These are phyloP conservation scores for Moringa oleifera DNA, from an alignment of 345 rosid species.

Conservation along the genomic window DNA sequence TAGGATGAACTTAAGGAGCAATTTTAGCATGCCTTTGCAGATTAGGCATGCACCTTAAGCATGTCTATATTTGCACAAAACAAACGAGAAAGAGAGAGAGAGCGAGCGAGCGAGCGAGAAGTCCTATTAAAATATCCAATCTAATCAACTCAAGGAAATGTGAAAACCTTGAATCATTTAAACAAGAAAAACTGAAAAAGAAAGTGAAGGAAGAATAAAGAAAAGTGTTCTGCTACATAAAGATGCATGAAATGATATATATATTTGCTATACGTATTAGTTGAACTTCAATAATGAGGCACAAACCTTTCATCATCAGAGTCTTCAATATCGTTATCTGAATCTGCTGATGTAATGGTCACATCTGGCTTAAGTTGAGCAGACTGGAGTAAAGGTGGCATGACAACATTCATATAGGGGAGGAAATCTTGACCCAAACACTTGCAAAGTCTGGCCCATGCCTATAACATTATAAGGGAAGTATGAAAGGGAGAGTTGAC, in stretches of 20 bases:
- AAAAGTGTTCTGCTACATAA: not conserved
- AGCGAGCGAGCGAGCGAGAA: no score
- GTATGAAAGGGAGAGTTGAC: constrained; percentile 6
- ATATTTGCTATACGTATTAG: not conserved
- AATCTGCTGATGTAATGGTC: constrained; percentile 94
- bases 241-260: not conserved
- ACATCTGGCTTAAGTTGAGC: constrained; percentile 99
- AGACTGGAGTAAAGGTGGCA: constrained; percentile 98
- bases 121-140: not conserved
- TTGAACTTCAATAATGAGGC: constrained; percentile 7
- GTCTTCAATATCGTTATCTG: constrained; percentile 85
- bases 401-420: constrained; percentile 95
- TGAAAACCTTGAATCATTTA: not conserved
- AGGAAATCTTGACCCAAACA: constrained; percentile 98
- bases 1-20: not conserved
- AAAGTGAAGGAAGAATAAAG: no score
- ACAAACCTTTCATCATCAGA: constrained; percentile 95
- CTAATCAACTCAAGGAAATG: not conserved
- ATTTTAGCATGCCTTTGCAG: not conserved
- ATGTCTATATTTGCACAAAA: not conserved
- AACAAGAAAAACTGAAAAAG: no score
- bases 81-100: not conserved
- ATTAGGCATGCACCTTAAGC: not conserved
- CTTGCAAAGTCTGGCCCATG: constrained; percentile 99
- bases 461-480: constrained; percentile 38